A percentile compares a stretch with the other conserved stretches of the same genome.
These are phyloP conservation scores for Raffaelea albimanens DNA, from an alignment of 2,329 filamentous ascomycete genomes.

Conservation along the genomic window DNA sequence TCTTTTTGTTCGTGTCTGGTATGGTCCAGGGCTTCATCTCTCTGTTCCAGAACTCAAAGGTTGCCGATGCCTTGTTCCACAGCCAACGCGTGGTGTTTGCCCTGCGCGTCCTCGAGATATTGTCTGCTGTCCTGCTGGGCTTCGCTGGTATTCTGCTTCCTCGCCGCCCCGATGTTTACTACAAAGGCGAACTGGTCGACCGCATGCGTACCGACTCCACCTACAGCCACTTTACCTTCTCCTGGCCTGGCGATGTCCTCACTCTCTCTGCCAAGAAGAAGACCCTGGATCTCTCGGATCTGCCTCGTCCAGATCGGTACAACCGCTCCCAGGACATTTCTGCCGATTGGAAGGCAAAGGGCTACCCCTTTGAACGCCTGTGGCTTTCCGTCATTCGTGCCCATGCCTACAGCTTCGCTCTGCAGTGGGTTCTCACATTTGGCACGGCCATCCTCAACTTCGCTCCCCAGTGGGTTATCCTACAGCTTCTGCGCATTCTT, in stretches of 20 bases:
- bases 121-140: conserved; percentile 32
- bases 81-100: conserved; percentile 25
- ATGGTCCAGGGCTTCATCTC: conserved; percentile 32
- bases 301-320: conserved; percentile 50
- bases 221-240: conserved; percentile 51
- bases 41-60: conserved; percentile 33
- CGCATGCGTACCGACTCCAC: conserved; percentile 51
- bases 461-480: conserved; percentile 59
- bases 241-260: conserved; percentile 52
- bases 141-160: conserved; percentile 47
- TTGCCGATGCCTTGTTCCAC: conserved; percentile 25
- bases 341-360: conserved; percentile 36
- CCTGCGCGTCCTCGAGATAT: conserved; percentile 39
- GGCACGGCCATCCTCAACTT: conserved; percentile 51
- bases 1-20: conserved; percentile 40
- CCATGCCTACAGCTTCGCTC: conserved; percentile 43
- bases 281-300: conserved; percentile 50
- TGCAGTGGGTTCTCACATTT: conserved; percentile 51
- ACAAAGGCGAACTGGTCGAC: conserved; percentile 51
- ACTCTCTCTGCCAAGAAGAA: conserved; percentile 44
- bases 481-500: conserved; percentile 54
- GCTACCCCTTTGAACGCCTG: conserved; percentile 37
- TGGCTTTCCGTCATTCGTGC: conserved; percentile 51
- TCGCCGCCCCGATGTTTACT: conserved; percentile 58
- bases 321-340: conserved; percentile 42